phyloP scores from a whole-genome alignment of 2,329 filamentous ascomycete species.

The Neopestalotiopsis sp. region DNA sequence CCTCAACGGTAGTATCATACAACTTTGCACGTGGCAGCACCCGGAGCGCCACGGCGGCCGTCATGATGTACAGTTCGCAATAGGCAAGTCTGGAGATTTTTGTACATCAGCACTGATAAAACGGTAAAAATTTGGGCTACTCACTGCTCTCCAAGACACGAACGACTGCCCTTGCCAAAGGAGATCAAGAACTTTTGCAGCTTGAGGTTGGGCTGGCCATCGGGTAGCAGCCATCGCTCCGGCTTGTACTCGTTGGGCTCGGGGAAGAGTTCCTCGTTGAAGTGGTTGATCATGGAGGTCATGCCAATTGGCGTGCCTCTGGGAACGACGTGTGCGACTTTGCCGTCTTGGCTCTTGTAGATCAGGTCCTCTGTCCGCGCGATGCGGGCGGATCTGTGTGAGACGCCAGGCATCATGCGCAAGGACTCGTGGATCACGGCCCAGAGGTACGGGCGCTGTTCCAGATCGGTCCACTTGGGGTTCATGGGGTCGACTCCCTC shows the following conservation, averaged over 20 bases:
- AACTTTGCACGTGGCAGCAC: conserved; percentile 33
- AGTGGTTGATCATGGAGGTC: conserved; percentile 24
- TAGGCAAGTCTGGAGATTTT: conserved; percentile 27
- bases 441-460: conserved; percentile 29
- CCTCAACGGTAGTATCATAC: conserved; percentile 27
- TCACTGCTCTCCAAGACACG: conserved; percentile 33
- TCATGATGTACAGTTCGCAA: conserved; percentile 31
- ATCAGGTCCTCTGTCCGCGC: conserved; percentile 26
- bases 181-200: conserved; percentile 26
- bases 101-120: not conserved
- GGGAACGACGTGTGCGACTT: conserved; percentile 27
- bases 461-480: conserved; percentile 28
- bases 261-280: conserved; percentile 29
- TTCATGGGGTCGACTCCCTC: conserved; percentile 20
- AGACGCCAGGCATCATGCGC: conserved; percentile 27
- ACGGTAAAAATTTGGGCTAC: conserved; percentile 1
- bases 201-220: conserved; percentile 9
- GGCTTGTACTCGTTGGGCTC: conserved; percentile 28
- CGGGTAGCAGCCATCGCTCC: conserved; percentile 29
- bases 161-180: conserved; percentile 31
- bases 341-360: conserved; percentile 22
- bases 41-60: conserved; percentile 28
- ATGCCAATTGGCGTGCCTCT: conserved; percentile 29
- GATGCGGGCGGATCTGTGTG: conserved; percentile 24
- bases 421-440: conserved; percentile 29